Evolutionary conservation across 257 asterid genomes (phyloP), one percentile per base, ranked within the genome.

Genomic region (Osmanthus fragrans): DNA sequence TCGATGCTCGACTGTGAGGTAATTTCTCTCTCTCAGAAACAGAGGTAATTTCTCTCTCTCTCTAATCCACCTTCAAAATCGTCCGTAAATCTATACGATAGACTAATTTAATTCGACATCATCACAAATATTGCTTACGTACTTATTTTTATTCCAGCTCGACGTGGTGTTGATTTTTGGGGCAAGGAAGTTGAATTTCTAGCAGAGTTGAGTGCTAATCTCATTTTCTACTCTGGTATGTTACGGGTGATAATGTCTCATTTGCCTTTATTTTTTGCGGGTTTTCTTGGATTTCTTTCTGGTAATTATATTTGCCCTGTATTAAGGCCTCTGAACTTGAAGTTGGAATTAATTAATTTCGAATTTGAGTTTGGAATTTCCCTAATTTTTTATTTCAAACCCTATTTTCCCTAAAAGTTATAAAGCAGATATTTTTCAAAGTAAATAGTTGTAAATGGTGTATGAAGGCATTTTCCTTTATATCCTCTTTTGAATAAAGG

Each of bases 151-250:
- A n/a, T 56, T 77, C 85, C 79, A 77, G 56, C 78, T 71, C 56
- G 56, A 45, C 68, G 71, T 60, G 85, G 63, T 65, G 66, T 74
- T 71, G 75, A 80, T 51, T 81, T 56, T 70, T 66, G 58, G 75
- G 70, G 63, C 58, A 79, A 68, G 65, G 36, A 58, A 73, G 80
- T 76, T 72, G 77, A n/a, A 56, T 56, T 19, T 56, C 65, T 56
- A 8, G 65, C 3, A n/a, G 82, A 76, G 30, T 74, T 63, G 8
- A 27, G 79, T 39, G 45, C 64, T 27, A 37, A 42, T 68, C 76
- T 73, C 29, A 2, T 63, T 71, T 16, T 79, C 39, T 54, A 70
- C 18, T 75, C 78, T 34, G 85, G 89, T 83, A 85, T 72, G 83
- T 65, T 45, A 13, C 25, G 27, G 13, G 11, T 19, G 54, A 42